Conservation (phyloP, 345 rosid genomes). For the Hibiscus trionum region DNA sequence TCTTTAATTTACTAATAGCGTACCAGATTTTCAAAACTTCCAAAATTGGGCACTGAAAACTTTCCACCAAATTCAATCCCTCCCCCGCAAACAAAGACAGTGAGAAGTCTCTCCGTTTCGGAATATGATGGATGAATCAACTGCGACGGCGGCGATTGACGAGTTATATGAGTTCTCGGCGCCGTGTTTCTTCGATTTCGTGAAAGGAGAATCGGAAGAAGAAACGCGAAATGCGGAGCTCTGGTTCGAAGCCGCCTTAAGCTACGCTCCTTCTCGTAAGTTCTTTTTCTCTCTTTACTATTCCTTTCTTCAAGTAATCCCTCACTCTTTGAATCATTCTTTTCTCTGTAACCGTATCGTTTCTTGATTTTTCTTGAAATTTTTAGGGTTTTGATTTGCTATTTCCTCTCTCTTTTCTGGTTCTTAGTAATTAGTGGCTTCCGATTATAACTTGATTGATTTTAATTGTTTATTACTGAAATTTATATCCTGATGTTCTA, state of each 20-base stretch:
- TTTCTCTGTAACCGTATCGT: background rate
- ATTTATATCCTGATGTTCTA: background rate
- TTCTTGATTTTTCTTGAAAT: constrained; percentile 4
- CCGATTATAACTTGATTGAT: no score
- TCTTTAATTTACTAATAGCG: no score
- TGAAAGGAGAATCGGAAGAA: constrained; percentile 57
- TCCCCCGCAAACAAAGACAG: background rate
- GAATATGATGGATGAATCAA: background rate
- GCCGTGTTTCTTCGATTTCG: constrained; percentile 77
- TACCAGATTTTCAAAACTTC: no score
- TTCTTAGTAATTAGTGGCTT: no score
- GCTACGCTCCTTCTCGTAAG: constrained; percentile 94
- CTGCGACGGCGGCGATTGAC: constrained; percentile 28
- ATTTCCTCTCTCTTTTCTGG: no score
- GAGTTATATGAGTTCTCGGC: constrained; percentile 80
- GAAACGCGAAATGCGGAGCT: constrained; percentile 63
- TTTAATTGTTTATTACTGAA: background rate
- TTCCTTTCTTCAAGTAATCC: background rate
- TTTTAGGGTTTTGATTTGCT: background rate
- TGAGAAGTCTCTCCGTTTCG: background rate
- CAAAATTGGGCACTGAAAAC: no score
- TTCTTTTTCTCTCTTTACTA: constrained; percentile 40
- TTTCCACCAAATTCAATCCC: background rate
- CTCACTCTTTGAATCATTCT: background rate
- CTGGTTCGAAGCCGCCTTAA: constrained; percentile 70